Evolutionary conservation across 805 yeast species (phyloP), one percentile per base, ranked within the genome.

Genomic region (Peterozyma toletana): DNA sequence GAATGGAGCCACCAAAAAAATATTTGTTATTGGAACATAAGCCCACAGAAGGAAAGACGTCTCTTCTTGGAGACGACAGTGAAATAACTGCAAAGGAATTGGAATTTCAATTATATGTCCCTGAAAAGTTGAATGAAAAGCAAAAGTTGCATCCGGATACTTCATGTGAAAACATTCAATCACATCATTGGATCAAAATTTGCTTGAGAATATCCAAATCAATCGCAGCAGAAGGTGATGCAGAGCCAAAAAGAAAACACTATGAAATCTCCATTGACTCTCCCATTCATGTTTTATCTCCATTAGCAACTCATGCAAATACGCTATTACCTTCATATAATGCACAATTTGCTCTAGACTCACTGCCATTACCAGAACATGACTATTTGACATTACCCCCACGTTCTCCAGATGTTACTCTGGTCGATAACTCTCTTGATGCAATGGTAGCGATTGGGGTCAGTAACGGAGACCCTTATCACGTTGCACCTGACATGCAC

Each of bases 121-220:
- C 98, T 2, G 78, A 79, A 48, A 66, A 67, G 41, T 68, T 87
- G 46, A 74, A 74, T 42, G 75, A 74, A 18, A 73, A 74, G 39
- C 73, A 70, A 43, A 70, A 67, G 46, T 62, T 84, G 29, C 96
- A 88, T 54, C 96, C 98, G 1, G 95, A 93, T 61, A 86, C 96
- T 0, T 78, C 86, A 2, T 83, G 74, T 52, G 77, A 75, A 18
- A 80, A 80, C 53, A 88, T 93, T 49, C 90, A 88, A 63, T 75
- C 93, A 6, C 91, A 86, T 55, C 99, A 93, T 64, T 93, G 99
- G 97, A 80, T 93, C 54, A 93, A 93, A 63, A 75, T 93, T 13
- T 84, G 95, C 50, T 64, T 93, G 42, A 67, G 98, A 41, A 68
- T 93, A 35, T 86, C 96, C 5, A 77, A 75, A 51, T 57, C 71